phyloP scores from a whole-genome alignment of 2,329 filamentous ascomycete species.

The Phyllosticta citribraziliensis region DNA sequence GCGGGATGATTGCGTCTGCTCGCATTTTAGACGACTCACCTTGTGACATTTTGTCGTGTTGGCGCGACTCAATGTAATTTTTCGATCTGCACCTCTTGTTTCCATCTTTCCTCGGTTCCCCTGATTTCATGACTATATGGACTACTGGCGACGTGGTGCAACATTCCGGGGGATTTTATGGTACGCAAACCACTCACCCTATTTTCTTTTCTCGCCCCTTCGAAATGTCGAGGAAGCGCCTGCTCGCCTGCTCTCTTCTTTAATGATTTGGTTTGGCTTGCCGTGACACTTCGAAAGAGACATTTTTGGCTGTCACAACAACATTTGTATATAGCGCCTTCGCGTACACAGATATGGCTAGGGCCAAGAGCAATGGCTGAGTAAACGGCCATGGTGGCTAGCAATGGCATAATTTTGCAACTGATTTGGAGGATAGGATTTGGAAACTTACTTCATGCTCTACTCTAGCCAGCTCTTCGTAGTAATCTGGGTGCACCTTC shows the following conservation, averaged over 20 bases:
- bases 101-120: not conserved
- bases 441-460: not conserved
- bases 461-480: not conserved
- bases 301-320: not conserved
- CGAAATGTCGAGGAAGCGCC: not conserved
- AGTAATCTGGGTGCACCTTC: not conserved
- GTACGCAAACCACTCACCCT: not conserved
- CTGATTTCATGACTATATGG: too few relatives aligned
- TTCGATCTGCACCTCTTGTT: not conserved
- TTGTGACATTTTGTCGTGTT: not conserved
- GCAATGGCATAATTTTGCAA: not conserved
- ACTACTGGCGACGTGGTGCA: not conserved
- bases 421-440: not conserved
- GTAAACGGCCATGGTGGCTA: not conserved
- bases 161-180: not conserved
- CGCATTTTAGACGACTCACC: not conserved
- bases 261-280: not conserved
- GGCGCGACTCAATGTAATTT: not conserved
- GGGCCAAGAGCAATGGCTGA: not conserved
- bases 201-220: not conserved
- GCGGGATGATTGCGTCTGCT: not conserved
- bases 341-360: not conserved
- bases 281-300: not conserved
- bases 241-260: not conserved
- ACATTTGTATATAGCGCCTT: not conserved